Evolutionary conservation across 2,329 filamentous ascomycete species (phyloP), one percentile per base, ranked within the genome.

Genomic region (Fusarium napiforme): DNA sequence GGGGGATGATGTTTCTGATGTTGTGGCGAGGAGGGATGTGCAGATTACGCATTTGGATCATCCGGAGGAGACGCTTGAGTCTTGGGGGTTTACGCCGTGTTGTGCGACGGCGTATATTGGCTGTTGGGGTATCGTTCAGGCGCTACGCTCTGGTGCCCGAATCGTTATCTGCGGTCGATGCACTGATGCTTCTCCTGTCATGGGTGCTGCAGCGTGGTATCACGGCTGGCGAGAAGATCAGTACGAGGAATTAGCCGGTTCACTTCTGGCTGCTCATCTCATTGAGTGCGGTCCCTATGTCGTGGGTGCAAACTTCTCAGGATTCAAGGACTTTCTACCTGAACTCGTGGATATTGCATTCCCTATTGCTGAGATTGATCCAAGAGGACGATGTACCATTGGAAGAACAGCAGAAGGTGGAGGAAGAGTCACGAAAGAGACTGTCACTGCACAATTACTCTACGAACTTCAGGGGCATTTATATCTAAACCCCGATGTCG

Each of bases 141-240:
- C 82, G 5, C 78, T 87, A 2, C 77, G 80, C 7, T 75, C 73
- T 1, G 85, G 85, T 0, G 86, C 85, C 3, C 82, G 86, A 23
- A 85, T 88, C 28, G 80, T 88, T 52, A 82, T 87, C 5, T 87
- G 85, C 60, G 86, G 86, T 0, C 81, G 86, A 8, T 85, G 85
- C 3, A 82, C 85, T 1, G 86, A 87, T 71, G 86, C 87, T 1
- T 85, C 83, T 5, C 87, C 86, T 0, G 87, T 89, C 0, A 88
- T 90, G 64, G 88, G 85, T 0, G 87, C 87, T 0, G 88, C 88
- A 0, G 85, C 85, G 74, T 90, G 83, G 80, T 90, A 87, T 85
- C 84, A 90, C 60, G 79, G 82, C 3, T 91, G 88, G 89, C 67
- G 70, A 1, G 82, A 85, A 21, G 82, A 80, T 0, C 82, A 85